Conservation (phyloP, 441 rosid genomes). For the Bocquillonia castaneifolia region DNA sequence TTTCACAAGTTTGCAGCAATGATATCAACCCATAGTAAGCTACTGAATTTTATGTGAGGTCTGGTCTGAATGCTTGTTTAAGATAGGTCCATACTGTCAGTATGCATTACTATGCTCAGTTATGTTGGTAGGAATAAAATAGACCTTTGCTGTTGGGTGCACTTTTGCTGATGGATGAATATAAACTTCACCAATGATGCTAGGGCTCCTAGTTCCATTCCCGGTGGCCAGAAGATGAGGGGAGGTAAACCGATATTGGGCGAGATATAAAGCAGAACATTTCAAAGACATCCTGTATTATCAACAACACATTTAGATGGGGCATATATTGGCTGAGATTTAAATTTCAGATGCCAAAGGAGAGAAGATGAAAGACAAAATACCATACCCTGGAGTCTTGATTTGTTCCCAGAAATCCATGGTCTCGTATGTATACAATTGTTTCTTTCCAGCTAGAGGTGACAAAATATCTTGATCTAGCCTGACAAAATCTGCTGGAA, state of each 20-base stretch:
- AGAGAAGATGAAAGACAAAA: neutral
- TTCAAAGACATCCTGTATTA: conserved; percentile 58
- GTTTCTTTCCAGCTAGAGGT: conserved; percentile 84
- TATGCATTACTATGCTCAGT: neutral
- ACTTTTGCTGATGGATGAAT: conserved; percentile 78
- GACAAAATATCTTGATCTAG: conserved; percentile 85
- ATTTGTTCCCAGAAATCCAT: conserved; percentile 84
- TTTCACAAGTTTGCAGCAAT: no score
- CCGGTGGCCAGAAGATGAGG: conserved; percentile 56
- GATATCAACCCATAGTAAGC: no score
- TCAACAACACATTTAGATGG: conserved; percentile 13
- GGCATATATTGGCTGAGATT: neutral
- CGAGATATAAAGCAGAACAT: conserved; percentile 68
- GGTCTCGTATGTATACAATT: conserved; percentile 63
- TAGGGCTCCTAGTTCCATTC: conserved; percentile 45
- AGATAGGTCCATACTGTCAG: neutral
- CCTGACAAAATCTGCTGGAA: conserved; percentile 58
- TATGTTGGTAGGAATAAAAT: neutral
- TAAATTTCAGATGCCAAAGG: neutral
- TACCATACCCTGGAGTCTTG: conserved; percentile 65
- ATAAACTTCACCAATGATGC: conserved; percentile 60
- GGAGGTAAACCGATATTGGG: conserved; percentile 48
- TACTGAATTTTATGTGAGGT: no score
- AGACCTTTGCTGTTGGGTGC: conserved; percentile 78
- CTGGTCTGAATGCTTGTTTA: neutral